Conservation (phyloP, 257 asterid species). For the Thymus mandschuricus region DNA sequence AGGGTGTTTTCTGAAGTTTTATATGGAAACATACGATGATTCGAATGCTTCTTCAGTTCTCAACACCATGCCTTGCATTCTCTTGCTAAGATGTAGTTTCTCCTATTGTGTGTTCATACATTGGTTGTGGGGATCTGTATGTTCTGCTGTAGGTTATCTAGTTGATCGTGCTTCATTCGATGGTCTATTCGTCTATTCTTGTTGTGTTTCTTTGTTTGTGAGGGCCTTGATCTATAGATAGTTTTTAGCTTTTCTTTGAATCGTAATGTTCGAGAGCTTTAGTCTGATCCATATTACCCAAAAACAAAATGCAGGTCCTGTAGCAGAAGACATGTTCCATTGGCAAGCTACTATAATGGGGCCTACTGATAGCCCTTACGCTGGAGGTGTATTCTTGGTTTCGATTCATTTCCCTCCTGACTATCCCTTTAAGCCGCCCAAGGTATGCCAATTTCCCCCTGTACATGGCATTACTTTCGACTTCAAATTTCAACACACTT, state of each 20-base stretch:
- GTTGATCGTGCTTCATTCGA: not conserved
- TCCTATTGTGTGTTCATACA: not conserved
- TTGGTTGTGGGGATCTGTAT: not conserved
- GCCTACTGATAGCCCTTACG: conserved; percentile 46
- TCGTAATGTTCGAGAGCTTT: not conserved
- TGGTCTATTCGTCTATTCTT: too few species aligned
- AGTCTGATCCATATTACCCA: not conserved
- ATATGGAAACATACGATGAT: not conserved
- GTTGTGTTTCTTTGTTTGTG: not conserved
- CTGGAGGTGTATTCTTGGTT: conserved; percentile 48
- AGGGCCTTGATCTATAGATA: not conserved
- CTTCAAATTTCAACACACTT: not conserved
- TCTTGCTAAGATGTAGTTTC: not conserved
- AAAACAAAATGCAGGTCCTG: conserved; percentile 39
- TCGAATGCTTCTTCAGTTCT: not conserved
- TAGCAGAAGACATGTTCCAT: conserved; percentile 50
- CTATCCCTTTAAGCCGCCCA: conserved; percentile 49
- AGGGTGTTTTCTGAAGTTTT: not conserved
- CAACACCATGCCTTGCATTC: not conserved
- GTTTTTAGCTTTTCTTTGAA: not conserved
- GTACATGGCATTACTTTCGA: not conserved
- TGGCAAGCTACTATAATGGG: conserved; percentile 52
- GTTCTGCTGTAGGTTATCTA: not conserved
- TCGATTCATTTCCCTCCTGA: conserved; percentile 48
- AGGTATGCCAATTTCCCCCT: conserved; percentile 29